Evolutionary conservation across 2,329 filamentous ascomycete genomes (phyloP), one percentile per base, ranked within the genome.

Genomic region (Elsinoe ampelina): DNA sequence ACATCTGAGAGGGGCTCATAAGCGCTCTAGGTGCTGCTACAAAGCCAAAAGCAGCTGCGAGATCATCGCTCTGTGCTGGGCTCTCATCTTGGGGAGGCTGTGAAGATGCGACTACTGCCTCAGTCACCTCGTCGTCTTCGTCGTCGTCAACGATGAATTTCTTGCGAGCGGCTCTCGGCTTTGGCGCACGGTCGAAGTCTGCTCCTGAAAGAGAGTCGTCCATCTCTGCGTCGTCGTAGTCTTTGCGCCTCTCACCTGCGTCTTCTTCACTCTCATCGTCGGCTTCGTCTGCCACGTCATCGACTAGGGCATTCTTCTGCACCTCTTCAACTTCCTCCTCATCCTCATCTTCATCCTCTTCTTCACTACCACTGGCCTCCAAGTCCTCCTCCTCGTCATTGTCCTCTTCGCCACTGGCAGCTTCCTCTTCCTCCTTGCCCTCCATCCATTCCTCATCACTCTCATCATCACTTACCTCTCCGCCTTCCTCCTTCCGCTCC

Each of bases 1-100:
- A 96, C 60, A 93, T 92, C 65, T 95, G 91, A 0, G 89, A 95
- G 43, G 95, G 77, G 8, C 89, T 87, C 41, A 95, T 69, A 5
- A 75, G 71, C 54, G 72, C 64, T 39, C 69, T 66, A 45, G 62
- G 59, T 30, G 58, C 50, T 5, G 65, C 64, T 5, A 67, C 58
- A 65, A 75, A 68, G 62, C 73, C 65, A 59, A 73, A 73, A 5
- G 69, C 71, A 8, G 70, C 70, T 60, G 60, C 60, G 30, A 61
- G 55, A 19, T 61, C 60, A 32, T 61, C 60, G 13, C 55, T 57
- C 32, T 52, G 48, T 11, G 48, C 11, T n/a, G 48, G 48, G 13
- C 34, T 52, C 15, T 68, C 7, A 72, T 70, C 13, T 71, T 69
- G n/a, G 42, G 19, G 19, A 32, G 58, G 34, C 36, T 35, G 38